These are phyloP conservation scores for Skeletonema tropicum DNA, from an alignment of 108 stramenopile species.

Conservation along the genomic window DNA sequence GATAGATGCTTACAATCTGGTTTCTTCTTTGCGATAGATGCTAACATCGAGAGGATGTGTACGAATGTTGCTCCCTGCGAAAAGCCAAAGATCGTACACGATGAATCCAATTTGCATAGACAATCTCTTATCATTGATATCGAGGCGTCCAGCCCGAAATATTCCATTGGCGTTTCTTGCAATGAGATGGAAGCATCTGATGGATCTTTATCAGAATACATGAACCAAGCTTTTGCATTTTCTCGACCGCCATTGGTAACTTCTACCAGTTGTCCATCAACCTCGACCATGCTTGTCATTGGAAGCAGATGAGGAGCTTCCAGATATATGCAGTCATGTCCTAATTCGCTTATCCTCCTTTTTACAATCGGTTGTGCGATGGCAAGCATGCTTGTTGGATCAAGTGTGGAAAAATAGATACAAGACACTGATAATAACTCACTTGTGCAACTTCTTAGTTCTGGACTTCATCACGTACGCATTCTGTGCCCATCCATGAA, in stretches of 20 bases:
- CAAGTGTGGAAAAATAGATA: background rate
- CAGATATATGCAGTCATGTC: slow-evolving; percentile 53
- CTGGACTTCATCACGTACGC: slow-evolving; percentile 47
- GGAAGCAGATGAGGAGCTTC: slow-evolving; percentile 56
- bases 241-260: slow-evolving; percentile 44
- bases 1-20: slow-evolving; percentile 8
- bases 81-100: slow-evolving; percentile 46
- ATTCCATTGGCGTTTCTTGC: slow-evolving; percentile 31
- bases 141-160: slow-evolving; percentile 51
- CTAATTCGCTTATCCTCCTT: slow-evolving; percentile 44
- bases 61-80: slow-evolving; percentile 61
- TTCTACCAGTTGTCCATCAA: slow-evolving; percentile 27
- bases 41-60: slow-evolving; percentile 51
- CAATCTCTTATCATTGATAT: slow-evolving; percentile 24
- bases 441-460: slow-evolving; percentile 48
- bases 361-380: background rate
- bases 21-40: slow-evolving; percentile 23
- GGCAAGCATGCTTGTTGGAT: background rate
- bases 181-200: slow-evolving; percentile 32
- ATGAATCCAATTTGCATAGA: slow-evolving; percentile 2
- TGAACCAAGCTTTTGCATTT: slow-evolving; percentile 62
- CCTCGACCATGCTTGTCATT: slow-evolving; percentile 30
- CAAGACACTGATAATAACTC: background rate
- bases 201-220: slow-evolving; percentile 42
- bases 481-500: slow-evolving; percentile 68